Percentiles rank a stretch among this genome's conserved stretches.
Conservation (phyloP, 202 grass and related monocot species). For the Musa balbisiana region DNA sequence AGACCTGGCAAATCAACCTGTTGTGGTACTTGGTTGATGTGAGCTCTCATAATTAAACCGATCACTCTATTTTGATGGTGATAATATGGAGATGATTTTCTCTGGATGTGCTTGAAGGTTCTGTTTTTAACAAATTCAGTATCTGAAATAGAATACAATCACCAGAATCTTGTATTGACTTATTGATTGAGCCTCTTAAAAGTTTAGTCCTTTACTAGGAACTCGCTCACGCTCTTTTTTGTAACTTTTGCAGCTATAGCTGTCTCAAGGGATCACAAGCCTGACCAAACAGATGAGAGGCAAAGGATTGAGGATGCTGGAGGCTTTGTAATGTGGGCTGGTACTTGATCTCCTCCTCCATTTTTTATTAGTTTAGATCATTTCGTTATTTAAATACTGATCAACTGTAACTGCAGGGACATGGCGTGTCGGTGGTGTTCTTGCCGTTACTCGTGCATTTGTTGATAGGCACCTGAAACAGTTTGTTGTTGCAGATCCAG, state of each 20-base stretch:
- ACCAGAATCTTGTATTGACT: not conserved
- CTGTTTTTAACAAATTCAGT: too few relatives aligned
- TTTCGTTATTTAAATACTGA: not conserved
- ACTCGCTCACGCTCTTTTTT: not conserved
- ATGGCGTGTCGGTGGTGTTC: slow-evolving; percentile 93
- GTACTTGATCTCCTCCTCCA: slow-evolving; percentile 26
- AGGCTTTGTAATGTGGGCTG: slow-evolving; percentile 99
- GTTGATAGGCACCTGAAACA: slow-evolving; percentile 80
- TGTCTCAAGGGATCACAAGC: slow-evolving; percentile 95
- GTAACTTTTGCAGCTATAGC: slow-evolving; percentile 56
- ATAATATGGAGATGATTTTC: too few relatives aligned
- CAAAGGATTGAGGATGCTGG: slow-evolving; percentile 93
- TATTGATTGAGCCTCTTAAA: not conserved
- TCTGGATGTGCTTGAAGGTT: too few relatives aligned
- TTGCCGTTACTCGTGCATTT: slow-evolving; percentile 93
- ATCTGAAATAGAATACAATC: too few relatives aligned
- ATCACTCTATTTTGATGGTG: too few relatives aligned
- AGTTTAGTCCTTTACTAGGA: not conserved
- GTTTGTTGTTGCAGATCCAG: slow-evolving; percentile 92
- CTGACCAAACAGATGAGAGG: slow-evolving; percentile 87
- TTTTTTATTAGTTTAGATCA: not conserved
- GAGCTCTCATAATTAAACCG: not conserved
- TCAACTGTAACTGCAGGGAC: slow-evolving; percentile 41
- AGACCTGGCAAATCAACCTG: too few relatives aligned
- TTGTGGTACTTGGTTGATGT: too few relatives aligned